Base-by-base conservation (phyloP, 208 protist species). In the Phytomonas francai region DNA sequence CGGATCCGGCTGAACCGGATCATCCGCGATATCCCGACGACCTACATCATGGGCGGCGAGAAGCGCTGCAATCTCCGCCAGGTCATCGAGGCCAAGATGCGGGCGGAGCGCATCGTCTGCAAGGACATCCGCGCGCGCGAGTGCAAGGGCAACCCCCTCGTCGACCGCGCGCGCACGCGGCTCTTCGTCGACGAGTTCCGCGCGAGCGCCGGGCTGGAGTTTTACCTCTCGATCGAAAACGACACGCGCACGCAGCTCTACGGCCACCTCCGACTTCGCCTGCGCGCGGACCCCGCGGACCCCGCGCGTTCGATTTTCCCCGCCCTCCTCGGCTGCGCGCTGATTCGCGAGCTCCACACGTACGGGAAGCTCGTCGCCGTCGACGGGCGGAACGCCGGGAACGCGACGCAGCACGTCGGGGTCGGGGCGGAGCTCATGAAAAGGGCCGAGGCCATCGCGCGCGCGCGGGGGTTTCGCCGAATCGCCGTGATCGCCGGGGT, bases 1-100 rank as follows among this genome's bases (percentile, higher is more conserved):
- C 99, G 98, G 85, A 99, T 98, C 29, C 86, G 99, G 27, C 84
- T 99, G 1, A 99, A 99, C 84, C 87, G 98, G 34, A 97, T 99
- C 54, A 97, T 99, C 63, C 85, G 98, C 31, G 98, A 99, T 80
- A 99, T 99, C 62, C 98, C 98, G 27, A 97, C 98, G 63, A 98
- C 97, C 9, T 96, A 99, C 71, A 98, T 99, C 34, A 91, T 97
- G 25, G 91, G 85, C 39, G 98, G 98, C 51, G 98, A 99, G 54
- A 93, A 98, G 76, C 86, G 92, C 28, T 97, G 95, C 63, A 99
- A 99, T 77, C 79, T 99, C 49, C 88, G 99, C n/a, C 97, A 99
- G 74, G 80, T 98, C 2, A 97, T 98, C 62, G 89, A 99, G 61
- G 76, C 73, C 6, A 87, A 98, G 72, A 98, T 99, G 94, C 78